Evolutionary conservation across 345 rosid species (phyloP).

Genomic region (Hibiscus mutabilis): DNA sequence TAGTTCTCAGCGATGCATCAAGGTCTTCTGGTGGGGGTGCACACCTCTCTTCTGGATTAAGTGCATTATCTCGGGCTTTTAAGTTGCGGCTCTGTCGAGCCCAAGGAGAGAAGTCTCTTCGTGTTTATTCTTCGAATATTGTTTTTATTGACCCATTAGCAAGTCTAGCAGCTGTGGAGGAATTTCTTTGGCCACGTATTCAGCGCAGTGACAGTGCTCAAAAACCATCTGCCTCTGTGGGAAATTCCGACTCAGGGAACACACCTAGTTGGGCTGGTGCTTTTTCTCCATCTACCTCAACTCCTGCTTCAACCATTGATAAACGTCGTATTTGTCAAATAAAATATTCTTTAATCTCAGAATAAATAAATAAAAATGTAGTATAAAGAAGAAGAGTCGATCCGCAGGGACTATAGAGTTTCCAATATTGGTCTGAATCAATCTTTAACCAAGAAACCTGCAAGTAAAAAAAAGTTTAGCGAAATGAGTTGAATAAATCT

Average conservation of each 20-base stretch:
- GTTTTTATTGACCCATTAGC: slow-evolving; percentile 97
- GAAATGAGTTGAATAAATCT: too few relatives aligned
- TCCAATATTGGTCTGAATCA: too few relatives aligned
- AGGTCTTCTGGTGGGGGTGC: slow-evolving; percentile 87
- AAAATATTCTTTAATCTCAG: too few relatives aligned
- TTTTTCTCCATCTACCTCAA: slow-evolving; percentile 67
- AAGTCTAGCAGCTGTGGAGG: slow-evolving; percentile 93
- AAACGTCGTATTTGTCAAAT: too few relatives aligned
- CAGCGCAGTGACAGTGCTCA: slow-evolving; percentile 82
- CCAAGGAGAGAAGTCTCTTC: slow-evolving; percentile 82
- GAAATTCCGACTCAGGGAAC: slow-evolving; percentile 59
- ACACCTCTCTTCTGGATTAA: slow-evolving; percentile 89
- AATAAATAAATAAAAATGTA: too few relatives aligned
- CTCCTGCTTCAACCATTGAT: slow-evolving; percentile 63
- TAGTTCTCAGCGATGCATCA: slow-evolving; percentile 86
- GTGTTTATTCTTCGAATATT: slow-evolving; percentile 94
- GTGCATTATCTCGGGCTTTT: slow-evolving; percentile 92
- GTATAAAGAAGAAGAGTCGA: too few relatives aligned
- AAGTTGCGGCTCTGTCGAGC: slow-evolving; percentile 93
- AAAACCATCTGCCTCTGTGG: slow-evolving; percentile 58
- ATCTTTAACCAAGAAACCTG: too few relatives aligned
- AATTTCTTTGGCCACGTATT: slow-evolving; percentile 95
- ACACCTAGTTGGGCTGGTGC: slow-evolving; percentile 62
- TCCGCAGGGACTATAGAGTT: too few relatives aligned
- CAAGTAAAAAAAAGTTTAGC: too few relatives aligned